Evolutionary conservation across 2,329 filamentous ascomycete species (phyloP).

Genomic region (Ophiognomonia clavigignenti-juglandacearum): DNA sequence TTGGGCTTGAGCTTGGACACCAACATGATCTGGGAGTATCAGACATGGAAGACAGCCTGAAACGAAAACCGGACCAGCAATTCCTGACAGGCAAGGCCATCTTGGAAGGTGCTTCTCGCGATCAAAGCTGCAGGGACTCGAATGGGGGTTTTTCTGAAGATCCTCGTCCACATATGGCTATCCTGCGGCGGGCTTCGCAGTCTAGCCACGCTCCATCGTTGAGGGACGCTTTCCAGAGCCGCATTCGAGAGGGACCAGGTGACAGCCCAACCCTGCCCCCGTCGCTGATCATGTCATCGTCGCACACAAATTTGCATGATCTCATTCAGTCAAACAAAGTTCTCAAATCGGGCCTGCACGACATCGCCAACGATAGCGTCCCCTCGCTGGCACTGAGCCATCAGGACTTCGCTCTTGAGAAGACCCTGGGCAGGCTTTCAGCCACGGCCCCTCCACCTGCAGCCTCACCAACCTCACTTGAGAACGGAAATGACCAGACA

Average conservation of each 20-base stretch:
- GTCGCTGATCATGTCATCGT: conserved; percentile 39
- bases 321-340: conserved; percentile 56
- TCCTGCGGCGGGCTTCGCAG: conserved; percentile 42
- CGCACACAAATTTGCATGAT: conserved; percentile 54
- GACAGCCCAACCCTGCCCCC: conserved; percentile 63
- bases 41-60: conserved; percentile 6
- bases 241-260: conserved; percentile 32
- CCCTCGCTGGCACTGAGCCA: conserved; percentile 48
- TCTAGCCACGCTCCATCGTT: conserved; percentile 45
- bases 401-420: conserved; percentile 41
- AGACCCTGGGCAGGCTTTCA: conserved; percentile 24
- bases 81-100: conserved; percentile 34
- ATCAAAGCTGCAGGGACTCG: conserved; percentile 41
- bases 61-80: conserved; percentile 28
- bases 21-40: conserved; percentile 10
- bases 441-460: conserved; percentile 22
- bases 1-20: conserved; percentile 13
- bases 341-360: conserved; percentile 51
- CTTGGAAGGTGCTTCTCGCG: conserved; percentile 16
- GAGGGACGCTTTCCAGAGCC: conserved; percentile 39
- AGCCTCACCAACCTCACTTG: conserved; percentile 24
- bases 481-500: conserved; percentile 34
- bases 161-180: conserved; percentile 35
- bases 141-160: conserved; percentile 7
- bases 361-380: conserved; percentile 54